phyloP scores from a whole-genome alignment of 257 asterid genomes.

The Solanum okadae region DNA sequence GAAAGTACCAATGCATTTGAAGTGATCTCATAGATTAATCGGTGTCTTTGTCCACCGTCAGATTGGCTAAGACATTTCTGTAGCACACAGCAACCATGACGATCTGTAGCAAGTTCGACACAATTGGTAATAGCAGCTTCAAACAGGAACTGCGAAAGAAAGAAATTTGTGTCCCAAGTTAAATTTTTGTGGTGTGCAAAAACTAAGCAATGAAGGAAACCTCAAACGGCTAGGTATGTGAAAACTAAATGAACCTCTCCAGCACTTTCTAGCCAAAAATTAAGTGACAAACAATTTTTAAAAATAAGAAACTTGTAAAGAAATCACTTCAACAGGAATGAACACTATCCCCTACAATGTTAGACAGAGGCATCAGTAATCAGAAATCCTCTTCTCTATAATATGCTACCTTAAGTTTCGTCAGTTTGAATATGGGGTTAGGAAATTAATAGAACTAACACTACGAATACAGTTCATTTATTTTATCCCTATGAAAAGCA shows the following conservation, averaged over 20 bases:
- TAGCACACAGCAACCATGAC: constrained; percentile 91
- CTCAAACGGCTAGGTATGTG: not conserved
- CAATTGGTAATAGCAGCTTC: constrained; percentile 81
- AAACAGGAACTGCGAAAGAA: constrained; percentile 65
- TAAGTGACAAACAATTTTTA: not conserved
- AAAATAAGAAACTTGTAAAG: not conserved
- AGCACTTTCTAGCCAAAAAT: not conserved
- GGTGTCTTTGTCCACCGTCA: constrained; percentile 58
- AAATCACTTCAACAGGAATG: not conserved
- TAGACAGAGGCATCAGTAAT: not conserved
- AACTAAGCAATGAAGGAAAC: not conserved
- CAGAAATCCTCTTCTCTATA: not conserved
- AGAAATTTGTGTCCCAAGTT: not conserved
- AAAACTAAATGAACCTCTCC: not conserved
- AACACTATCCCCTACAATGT: not conserved
- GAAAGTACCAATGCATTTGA: constrained; percentile 73
- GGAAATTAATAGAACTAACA: not conserved
- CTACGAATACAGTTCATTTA: not conserved
- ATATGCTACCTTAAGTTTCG: not conserved
- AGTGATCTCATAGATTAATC: constrained; percentile 55
- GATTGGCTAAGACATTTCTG: constrained; percentile 81
- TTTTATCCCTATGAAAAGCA: not conserved
- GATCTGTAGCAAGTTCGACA: constrained; percentile 85
- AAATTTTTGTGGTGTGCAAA: not conserved
- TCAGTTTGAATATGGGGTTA: not conserved